A percentile compares a stretch with the other conserved stretches of the same genome.
These are phyloP conservation scores for Dictyostelium purpureum DNA, from an alignment of 78 protist genomes.

Conservation along the genomic window DNA sequence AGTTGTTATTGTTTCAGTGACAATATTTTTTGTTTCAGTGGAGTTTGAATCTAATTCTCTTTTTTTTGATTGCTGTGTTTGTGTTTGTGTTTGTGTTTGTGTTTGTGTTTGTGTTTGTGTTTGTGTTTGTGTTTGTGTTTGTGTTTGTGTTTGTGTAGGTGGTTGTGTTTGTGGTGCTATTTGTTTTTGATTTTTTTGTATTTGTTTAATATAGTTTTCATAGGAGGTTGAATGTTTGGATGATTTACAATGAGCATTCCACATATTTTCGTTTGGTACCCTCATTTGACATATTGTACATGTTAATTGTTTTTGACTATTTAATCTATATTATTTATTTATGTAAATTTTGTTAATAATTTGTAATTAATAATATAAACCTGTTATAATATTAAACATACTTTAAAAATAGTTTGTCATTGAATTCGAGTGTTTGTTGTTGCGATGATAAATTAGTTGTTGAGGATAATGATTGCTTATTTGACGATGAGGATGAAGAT, in stretches of 20 bases:
- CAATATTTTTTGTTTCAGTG: too few species aligned
- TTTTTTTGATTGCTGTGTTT: background rate
- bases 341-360: too few species aligned
- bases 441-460: background rate
- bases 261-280: conserved; percentile 28
- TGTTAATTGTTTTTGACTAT: conserved; percentile 10
- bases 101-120: background rate
- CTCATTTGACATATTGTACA: conserved; percentile 21
- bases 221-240: conserved; percentile 15
- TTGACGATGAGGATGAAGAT: background rate
- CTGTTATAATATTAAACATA: too few species aligned
- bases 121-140: background rate
- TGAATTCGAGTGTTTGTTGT: background rate
- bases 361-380: too few species aligned
- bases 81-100: background rate
- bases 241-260: conserved; percentile 54
- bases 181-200: conserved; percentile 1
- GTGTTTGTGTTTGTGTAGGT: background rate
- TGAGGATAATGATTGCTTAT: background rate
- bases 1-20: too few species aligned
- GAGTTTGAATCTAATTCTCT: background rate
- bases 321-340: too few species aligned
- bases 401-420: background rate
- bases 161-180: background rate
- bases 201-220: background rate